Conservation (phyloP, 2,329 filamentous ascomycete species). For the Curvularia sp. region DNA sequence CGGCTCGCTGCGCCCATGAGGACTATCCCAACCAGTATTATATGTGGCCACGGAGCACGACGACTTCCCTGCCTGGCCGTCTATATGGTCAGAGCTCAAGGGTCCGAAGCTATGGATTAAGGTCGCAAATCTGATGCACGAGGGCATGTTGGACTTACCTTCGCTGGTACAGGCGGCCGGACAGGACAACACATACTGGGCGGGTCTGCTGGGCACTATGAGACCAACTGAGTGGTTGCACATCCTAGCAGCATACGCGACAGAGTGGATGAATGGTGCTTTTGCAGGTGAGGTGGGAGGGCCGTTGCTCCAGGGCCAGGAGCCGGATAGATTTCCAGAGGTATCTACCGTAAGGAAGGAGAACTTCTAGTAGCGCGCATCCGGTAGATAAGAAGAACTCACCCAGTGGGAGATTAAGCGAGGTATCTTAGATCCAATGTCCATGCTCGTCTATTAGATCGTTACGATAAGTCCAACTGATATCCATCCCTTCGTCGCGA, state of each 20-base stretch:
- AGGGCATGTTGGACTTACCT: slow-evolving; percentile 16
- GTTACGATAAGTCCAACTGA: not conserved
- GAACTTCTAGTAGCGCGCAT: slow-evolving; percentile 9
- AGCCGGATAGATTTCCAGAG: slow-evolving; percentile 31
- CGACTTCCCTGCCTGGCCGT: slow-evolving; percentile 19
- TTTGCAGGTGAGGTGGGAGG: slow-evolving; percentile 26
- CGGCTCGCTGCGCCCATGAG: slow-evolving; percentile 21
- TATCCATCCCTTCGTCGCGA: too few relatives aligned
- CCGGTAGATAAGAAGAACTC: not conserved
- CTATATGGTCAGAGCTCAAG: slow-evolving; percentile 27
- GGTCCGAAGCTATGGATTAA: slow-evolving; percentile 35
- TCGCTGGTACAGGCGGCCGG: not conserved
- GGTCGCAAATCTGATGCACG: slow-evolving; percentile 28
- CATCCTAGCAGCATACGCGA: slow-evolving; percentile 25
- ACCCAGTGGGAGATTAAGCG: not conserved
- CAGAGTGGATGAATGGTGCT: slow-evolving; percentile 28
- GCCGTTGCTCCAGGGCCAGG: slow-evolving; percentile 23
- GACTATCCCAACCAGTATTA: slow-evolving; percentile 31
- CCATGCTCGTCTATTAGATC: not conserved
- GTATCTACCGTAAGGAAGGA: slow-evolving; percentile 22
- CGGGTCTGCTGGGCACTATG: not conserved
- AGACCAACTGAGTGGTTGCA: slow-evolving; percentile 3
- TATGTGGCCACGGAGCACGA: slow-evolving; percentile 22
- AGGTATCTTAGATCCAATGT: not conserved
- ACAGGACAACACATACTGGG: not conserved